Base-by-base conservation (phyloP, 2,329 filamentous ascomycete genomes). In the Incumbomyces lentus region DNA sequence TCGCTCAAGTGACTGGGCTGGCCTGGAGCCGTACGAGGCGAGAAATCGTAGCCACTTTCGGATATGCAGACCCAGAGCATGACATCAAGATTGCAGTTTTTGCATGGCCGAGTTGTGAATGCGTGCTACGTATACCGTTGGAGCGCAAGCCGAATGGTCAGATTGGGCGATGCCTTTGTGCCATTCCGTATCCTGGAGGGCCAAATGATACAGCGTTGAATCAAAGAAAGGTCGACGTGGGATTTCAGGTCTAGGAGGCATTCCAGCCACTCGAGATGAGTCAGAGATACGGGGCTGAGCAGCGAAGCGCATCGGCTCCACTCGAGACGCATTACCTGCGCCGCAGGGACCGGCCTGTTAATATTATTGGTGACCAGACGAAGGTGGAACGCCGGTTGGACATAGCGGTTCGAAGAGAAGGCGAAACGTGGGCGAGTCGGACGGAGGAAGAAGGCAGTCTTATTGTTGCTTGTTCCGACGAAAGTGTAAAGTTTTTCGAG, bases 401-500 rank as follows among this genome's bases (percentile, higher is more conserved):
- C 22, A 4, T 5, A 26, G 32, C 42, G 3, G 44, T 60, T 55
- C 56, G 50, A 58, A 49, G 62, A 61, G 70, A 79, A 59, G 74
- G 74, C 47, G 72, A 71, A n/a, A 66, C 69, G 39, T 74, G 71
- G 64, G 72, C 72, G 52, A 70, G 68, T 41, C 71, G 78, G 16
- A 79, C 76, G 0, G 68, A 72, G 4, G 74, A 79, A 53, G 85
- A 90, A 57, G 86, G 85, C 0, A 94, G 88, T 61, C 82, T 98
- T 55, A 84, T 95, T 14, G 84, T 98, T 44, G 90, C 89, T 13
- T 84, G 86, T 36, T 95, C 88, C 60, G 89, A 96, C 65, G 82
- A 87, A 61, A 93, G 79, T 56, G 84, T 96, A 64, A 92, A 92
- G 61, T 96, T 96, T 59, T 88, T 96, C 63, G 89, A 96, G 67